Evolutionary conservation across 352 stramenopile species (phyloP), one percentile per base, ranked within the genome.

Genomic region (Phytopythium aichiense): DNA sequence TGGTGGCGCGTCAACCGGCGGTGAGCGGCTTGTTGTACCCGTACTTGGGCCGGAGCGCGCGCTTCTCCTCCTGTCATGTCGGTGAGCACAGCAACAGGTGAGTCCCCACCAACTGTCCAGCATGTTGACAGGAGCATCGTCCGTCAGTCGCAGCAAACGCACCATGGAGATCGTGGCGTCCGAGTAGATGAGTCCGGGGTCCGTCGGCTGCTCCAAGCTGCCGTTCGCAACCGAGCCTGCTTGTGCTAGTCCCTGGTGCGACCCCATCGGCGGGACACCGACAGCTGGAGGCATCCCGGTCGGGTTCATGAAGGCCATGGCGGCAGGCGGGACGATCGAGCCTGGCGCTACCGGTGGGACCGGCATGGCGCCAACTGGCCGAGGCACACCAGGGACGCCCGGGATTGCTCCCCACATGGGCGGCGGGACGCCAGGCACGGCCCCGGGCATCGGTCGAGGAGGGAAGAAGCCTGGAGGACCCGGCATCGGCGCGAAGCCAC

Each of bases 1-100:
- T 45, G 69, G 70, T 77, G 18, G 60, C 56, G 23, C 60, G 43
- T 58, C 35, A 55, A 18, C 28, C 60, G 23, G 58, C 56, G 25
- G 63, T 48, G 2, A 74, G 40, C 58, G 74, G 63, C 16, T 87
- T 81, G 15, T 75, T 81, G 71, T 91, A 91, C 1, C 69, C 79
- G 61, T 92, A 94, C 52, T 92, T 88, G 50, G 83, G 83, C 64
- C 84, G 76, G 31, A 91, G 64, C 25, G 85, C 85, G 25, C 85
- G 81, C 63, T 90, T 92, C 50, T 94, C 85, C 63, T 94, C 85
- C 84, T 94, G 42, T 2, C 50, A 16, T 56, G 15, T 33, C 28
- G 8, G 31, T 43, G 40, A 40, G 4, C 22, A 50, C 35, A 57
- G 25, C 18, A 52, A 45, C 5, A 25, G 7, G 25, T 54, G 16